These are phyloP conservation scores for Dendrobium huoshanense DNA, from an alignment of 106 monocot species.

Conservation along the genomic window DNA sequence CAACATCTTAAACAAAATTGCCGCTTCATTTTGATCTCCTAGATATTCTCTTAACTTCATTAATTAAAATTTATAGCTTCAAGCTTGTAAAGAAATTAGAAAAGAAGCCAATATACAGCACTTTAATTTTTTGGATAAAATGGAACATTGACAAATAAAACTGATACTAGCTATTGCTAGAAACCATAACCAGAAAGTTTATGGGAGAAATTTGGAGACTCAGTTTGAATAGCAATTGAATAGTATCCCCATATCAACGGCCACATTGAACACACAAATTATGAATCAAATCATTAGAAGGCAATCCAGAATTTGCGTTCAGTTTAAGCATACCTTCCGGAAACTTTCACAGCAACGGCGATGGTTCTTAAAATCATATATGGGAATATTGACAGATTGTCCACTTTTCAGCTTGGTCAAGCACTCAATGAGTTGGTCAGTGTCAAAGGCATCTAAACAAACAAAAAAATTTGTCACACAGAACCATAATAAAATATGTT, in stretches of 20 bases:
- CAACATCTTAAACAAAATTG: background rate
- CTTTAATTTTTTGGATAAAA: background rate
- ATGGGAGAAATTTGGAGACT: background rate
- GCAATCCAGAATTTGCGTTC: background rate
- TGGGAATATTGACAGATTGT: slow-evolving; percentile 82
- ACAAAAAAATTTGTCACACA: slow-evolving; percentile 3
- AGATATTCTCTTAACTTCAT: background rate
- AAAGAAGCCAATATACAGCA: background rate
- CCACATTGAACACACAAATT: background rate
- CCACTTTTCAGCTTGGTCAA: slow-evolving; percentile 74
- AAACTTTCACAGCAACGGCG: slow-evolving; percentile 72
- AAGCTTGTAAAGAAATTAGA: background rate
- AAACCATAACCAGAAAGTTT: background rate
- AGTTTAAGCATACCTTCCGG: slow-evolving; percentile 55
- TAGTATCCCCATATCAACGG: background rate
- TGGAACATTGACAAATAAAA: background rate
- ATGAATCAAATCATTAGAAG: background rate
- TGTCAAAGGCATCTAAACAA: slow-evolving; percentile 90
- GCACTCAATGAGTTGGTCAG: slow-evolving; percentile 88
- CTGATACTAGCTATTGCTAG: background rate
- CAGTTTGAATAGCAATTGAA: slow-evolving; percentile 1
- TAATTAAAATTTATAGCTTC: background rate
- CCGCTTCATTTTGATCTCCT: background rate
- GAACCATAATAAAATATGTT: background rate
- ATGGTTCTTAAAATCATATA: slow-evolving; percentile 97